Evolutionary conservation across 2,329 filamentous ascomycete species (phyloP).

Genomic region (Paraconiothyrium brasiliense): DNA sequence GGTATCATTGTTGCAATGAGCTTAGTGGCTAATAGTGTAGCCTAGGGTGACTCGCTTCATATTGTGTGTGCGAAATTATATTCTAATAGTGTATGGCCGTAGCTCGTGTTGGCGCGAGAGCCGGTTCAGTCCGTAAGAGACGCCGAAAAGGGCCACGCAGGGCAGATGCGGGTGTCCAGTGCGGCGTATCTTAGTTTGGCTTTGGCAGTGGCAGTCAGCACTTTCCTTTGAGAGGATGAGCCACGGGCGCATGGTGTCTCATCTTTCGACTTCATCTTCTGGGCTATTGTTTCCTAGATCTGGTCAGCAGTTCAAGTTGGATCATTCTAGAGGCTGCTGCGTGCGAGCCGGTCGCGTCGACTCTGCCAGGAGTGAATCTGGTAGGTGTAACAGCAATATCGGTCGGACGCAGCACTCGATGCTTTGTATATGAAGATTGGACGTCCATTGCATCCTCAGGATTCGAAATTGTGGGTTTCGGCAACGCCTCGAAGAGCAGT

Average conservation of each 20-base stretch:
- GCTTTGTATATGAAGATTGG: slow-evolving; percentile 2
- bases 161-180: not conserved
- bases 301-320: not conserved
- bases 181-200: not conserved
- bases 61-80: too few relatives aligned
- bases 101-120: too few relatives aligned
- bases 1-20: too few relatives aligned
- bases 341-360: not conserved
- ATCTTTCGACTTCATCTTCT: too few relatives aligned
- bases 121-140: not conserved
- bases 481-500: not conserved
- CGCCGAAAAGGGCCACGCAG: slow-evolving; percentile 13
- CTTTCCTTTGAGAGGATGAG: slow-evolving; percentile 2
- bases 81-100: too few relatives aligned
- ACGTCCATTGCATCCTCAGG: too few relatives aligned
- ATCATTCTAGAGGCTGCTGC: too few relatives aligned
- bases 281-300: not conserved
- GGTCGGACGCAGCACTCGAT: slow-evolving; percentile 20
- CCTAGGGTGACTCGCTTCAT: too few relatives aligned
- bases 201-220: not conserved
- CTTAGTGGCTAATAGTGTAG: not conserved
- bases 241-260: not conserved
- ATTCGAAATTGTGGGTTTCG: not conserved
- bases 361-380: slow-evolving; percentile 10
- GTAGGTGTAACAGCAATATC: slow-evolving; percentile 23